Percentiles rank a stretch among this genome's conserved stretches.
These are phyloP conservation scores for Neurospora sp. DNA, from an alignment of 495 filamentous ascomycete genomes.

Conservation along the genomic window DNA sequence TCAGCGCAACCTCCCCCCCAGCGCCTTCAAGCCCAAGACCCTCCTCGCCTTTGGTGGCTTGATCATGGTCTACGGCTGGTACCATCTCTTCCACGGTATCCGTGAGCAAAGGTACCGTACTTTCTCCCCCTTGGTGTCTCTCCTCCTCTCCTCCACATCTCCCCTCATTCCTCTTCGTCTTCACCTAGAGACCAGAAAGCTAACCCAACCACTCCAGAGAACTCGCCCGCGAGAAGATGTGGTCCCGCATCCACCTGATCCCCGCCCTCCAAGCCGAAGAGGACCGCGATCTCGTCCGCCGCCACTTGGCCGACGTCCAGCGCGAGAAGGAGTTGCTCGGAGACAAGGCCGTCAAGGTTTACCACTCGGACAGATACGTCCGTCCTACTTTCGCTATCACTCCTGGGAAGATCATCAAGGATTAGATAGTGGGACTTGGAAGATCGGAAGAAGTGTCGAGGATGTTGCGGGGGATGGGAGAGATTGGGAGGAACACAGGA, in stretches of 20 bases:
- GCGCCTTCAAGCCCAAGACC: constrained; percentile 64
- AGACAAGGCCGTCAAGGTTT: constrained; percentile 57
- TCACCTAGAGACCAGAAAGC: background rate
- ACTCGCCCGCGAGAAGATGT: constrained; percentile 93
- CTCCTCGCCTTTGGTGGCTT: constrained; percentile 64
- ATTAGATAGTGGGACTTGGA: constrained; percentile 22
- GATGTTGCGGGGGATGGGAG: background rate
- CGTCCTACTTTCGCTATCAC: constrained; percentile 59
- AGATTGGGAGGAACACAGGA: background rate
- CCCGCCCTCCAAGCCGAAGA: constrained; percentile 91
- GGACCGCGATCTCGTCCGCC: constrained; percentile 84
- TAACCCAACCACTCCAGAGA: constrained; percentile 45
- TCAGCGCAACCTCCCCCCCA: constrained; percentile 86
- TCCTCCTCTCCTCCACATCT: background rate
- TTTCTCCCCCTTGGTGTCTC: constrained; percentile 23
- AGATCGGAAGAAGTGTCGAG: background rate
- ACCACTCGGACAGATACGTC: constrained; percentile 81
- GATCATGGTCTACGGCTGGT: constrained; percentile 84
- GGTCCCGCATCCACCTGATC: constrained; percentile 85
- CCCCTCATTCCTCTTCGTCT: background rate
- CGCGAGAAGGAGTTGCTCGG: constrained; percentile 86
- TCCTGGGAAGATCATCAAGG: constrained; percentile 38
- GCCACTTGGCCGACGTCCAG: constrained; percentile 74
- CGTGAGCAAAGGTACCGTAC: constrained; percentile 85
- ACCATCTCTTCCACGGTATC: constrained; percentile 64